A percentile compares a stretch with the other conserved stretches of the same genome.
Evolutionary conservation across 441 rosid species (phyloP).

Genomic region (Adansonia grandidieri): DNA sequence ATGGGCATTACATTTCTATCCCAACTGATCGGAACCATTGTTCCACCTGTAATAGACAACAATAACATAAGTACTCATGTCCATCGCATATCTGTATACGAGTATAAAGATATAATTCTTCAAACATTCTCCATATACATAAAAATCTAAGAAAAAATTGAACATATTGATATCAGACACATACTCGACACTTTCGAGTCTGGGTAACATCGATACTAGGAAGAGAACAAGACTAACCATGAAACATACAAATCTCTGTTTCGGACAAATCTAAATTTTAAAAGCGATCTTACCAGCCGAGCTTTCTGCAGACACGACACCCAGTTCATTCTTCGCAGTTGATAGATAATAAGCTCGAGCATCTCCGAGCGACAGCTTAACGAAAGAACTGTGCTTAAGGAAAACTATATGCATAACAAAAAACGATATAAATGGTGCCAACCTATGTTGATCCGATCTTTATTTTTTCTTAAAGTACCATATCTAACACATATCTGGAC

Average conservation of each 20-base stretch:
- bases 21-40: constrained; percentile 89
- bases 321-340: constrained; percentile 89
- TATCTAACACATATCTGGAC: no score
- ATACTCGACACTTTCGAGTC: no score
- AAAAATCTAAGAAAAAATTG: no score
- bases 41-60: constrained; percentile 57
- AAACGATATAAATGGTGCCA: neutral
- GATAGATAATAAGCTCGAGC: constrained; percentile 90
- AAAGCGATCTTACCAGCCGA: constrained; percentile 56
- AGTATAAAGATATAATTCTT: no score
- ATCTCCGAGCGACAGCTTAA: constrained; percentile 89
- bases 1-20: constrained; percentile 95
- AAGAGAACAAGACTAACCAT: neutral
- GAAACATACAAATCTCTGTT: neutral
- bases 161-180: no score
- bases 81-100: no score
- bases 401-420: neutral
- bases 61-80: neutral
- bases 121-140: no score
- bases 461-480: no score
- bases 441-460: neutral
- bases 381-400: constrained; percentile 41
- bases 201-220: no score
- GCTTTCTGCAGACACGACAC: constrained; percentile 90
- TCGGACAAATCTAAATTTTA: no score